Percentiles rank a stretch among this genome's conserved stretches.
phyloP scores from a whole-genome alignment of 2,329 filamentous ascomycete genomes.

The Periconia digitata region DNA sequence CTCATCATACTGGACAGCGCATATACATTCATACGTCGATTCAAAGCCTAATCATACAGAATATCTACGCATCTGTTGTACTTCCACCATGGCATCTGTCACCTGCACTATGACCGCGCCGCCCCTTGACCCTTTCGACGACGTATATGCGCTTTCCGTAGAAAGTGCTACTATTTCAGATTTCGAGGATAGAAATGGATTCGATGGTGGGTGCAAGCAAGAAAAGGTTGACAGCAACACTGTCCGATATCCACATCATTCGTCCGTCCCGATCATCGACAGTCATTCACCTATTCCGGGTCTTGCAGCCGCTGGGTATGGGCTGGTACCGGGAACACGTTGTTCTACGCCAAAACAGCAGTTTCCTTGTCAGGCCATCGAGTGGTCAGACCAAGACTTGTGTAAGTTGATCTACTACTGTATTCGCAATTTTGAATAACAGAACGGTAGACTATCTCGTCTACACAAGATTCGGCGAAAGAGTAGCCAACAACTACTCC shows the following conservation, averaged over 20 bases:
- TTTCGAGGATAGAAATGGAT: neutral
- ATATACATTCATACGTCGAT: too few relatives aligned
- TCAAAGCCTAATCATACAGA: too few relatives aligned
- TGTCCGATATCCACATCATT: neutral
- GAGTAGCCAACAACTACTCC: slow-evolving; percentile 7
- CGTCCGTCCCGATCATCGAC: neutral
- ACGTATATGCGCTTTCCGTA: slow-evolving; percentile 3
- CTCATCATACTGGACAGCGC: too few relatives aligned
- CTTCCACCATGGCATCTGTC: neutral
- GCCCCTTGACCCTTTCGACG: slow-evolving; percentile 13
- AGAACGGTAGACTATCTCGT: neutral
- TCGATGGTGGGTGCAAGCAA: neutral
- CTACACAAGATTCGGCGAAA: neutral
- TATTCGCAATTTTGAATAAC: neutral
- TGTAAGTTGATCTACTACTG: slow-evolving; percentile 8
- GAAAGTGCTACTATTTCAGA: neutral
- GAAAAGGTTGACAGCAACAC: neutral
- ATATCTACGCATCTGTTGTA: neutral
- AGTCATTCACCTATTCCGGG: neutral
- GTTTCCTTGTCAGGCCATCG: slow-evolving; percentile 5
- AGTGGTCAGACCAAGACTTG: slow-evolving; percentile 19
- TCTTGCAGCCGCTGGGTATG: too few relatives aligned
- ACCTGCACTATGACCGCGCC: slow-evolving; percentile 3
- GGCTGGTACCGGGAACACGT: too few relatives aligned
- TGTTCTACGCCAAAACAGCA: too few relatives aligned